A percentile compares a stretch with the other conserved stretches of the same genome.
Conservation (phyloP, 2,329 filamentous ascomycete genomes). For the Ophiostoma novo-ulmi region DNA sequence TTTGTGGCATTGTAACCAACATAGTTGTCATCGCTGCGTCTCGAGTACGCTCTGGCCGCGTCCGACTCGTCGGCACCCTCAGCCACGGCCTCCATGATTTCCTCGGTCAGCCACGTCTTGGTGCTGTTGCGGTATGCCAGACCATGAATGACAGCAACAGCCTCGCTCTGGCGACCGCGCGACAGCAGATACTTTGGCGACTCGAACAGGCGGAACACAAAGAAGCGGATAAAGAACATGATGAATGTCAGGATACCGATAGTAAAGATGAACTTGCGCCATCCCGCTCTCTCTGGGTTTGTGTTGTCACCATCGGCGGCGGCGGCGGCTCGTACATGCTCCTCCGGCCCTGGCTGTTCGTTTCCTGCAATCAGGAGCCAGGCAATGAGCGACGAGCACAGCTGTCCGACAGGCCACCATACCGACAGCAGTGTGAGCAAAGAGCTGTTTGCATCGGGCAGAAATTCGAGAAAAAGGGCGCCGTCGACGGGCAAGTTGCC, state of each 20-base stretch:
- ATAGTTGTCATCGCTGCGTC: constrained; percentile 14
- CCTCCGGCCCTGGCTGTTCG: not conserved
- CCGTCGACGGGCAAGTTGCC: constrained; percentile 77
- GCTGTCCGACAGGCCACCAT: constrained; percentile 81
- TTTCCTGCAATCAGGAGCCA: constrained; percentile 72
- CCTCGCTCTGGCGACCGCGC: constrained; percentile 69
- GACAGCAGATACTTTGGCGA: constrained; percentile 80
- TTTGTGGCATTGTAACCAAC: constrained; percentile 21
- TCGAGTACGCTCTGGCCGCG: not conserved
- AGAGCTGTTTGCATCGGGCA: constrained; percentile 68
- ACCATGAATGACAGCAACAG: constrained; percentile 72
- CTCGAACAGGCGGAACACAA: constrained; percentile 75
- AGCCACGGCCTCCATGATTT: constrained; percentile 56
- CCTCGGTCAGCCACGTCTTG: constrained; percentile 71
- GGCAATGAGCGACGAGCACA: constrained; percentile 65
- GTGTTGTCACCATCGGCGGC: constrained; percentile 44
- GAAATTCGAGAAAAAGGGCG: constrained; percentile 75
- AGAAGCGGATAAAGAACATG: constrained; percentile 75
- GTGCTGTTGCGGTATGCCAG: constrained; percentile 66
- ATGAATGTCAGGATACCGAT: constrained; percentile 67
- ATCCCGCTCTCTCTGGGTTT: constrained; percentile 48
- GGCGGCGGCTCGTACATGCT: not conserved
- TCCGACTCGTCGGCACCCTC: constrained; percentile 35
- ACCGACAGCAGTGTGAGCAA: constrained; percentile 75
- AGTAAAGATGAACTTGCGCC: constrained; percentile 67